A percentile compares a stretch with the other conserved stretches of the same genome.
Evolutionary conservation across 352 stramenopile species (phyloP).

Genomic region (Plasmopara viticola): DNA sequence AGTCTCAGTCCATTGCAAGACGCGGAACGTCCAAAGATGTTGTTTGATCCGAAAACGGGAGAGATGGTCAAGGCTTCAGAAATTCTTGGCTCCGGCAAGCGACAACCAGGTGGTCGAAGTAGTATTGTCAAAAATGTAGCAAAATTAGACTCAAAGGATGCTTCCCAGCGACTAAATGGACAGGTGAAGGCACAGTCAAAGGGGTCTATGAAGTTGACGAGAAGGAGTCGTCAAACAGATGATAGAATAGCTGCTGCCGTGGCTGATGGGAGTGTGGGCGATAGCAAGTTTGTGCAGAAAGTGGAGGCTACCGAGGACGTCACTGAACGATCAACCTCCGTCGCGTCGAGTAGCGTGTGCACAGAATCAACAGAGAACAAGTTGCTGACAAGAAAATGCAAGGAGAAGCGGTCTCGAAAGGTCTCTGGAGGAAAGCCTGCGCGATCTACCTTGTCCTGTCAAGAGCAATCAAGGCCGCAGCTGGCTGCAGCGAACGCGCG

Average conservation of each 20-base stretch:
- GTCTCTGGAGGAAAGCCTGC: neutral
- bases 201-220: slow-evolving; percentile 1
- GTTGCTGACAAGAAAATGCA: slow-evolving; percentile 1
- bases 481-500: slow-evolving; percentile 1
- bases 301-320: slow-evolving; percentile 1
- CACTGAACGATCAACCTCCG: slow-evolving; percentile 1
- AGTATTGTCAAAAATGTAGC: neutral
- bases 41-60: slow-evolving; percentile 69
- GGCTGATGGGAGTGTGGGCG: neutral
- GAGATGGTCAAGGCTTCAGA: slow-evolving; percentile 44
- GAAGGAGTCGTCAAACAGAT: neutral
- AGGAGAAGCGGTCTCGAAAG: slow-evolving; percentile 1
- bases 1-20: slow-evolving; percentile 23
- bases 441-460: neutral
- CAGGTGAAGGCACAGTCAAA: slow-evolving; percentile 5
- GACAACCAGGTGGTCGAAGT: slow-evolving; percentile 5
- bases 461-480: neutral
- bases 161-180: slow-evolving; percentile 1
- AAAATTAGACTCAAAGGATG: neutral
- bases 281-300: slow-evolving; percentile 4
- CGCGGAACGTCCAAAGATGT: slow-evolving; percentile 53
- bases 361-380: neutral
- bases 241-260: slow-evolving; percentile 1
- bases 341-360: slow-evolving; percentile 4
- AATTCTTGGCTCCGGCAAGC: slow-evolving; percentile 6